phyloP scores from a whole-genome alignment of 208 protist genomes.

The Crithidia bombi region DNA sequence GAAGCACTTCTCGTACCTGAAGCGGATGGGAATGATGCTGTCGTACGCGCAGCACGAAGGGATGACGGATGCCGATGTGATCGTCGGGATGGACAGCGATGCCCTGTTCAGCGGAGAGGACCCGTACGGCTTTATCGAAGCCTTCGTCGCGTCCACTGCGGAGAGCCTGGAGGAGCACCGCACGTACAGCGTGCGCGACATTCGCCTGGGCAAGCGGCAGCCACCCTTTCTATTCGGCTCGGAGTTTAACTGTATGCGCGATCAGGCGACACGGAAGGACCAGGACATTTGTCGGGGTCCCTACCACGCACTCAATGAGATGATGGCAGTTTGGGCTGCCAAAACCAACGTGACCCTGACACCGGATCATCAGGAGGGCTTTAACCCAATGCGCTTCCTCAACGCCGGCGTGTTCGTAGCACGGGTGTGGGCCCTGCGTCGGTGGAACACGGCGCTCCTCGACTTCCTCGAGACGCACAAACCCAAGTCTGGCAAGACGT shows the following conservation, averaged over 20 bases:
- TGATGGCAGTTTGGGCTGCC: background rate
- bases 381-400: background rate
- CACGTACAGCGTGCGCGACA: constrained; percentile 13
- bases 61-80: constrained; percentile 16
- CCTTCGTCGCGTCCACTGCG: constrained; percentile 16
- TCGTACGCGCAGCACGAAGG: constrained; percentile 10
- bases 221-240: constrained; percentile 2
- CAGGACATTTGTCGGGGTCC: background rate
- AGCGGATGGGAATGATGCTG: constrained; percentile 11
- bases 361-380: background rate
- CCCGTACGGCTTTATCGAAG: constrained; percentile 10
- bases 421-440: constrained; percentile 17
- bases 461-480: constrained; percentile 6
- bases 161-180: constrained; percentile 14
- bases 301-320: background rate
- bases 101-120: constrained; percentile 16
- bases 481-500: background rate
- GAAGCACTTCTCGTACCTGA: constrained; percentile 7
- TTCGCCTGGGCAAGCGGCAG: constrained; percentile 3
- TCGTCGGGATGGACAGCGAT: constrained; percentile 24
- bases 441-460: constrained; percentile 6
- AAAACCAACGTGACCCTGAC: constrained; percentile 1
- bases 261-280: background rate
- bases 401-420: constrained; percentile 17
- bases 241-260: constrained; percentile 19